Evolutionary conservation across 768 basidiomycete species (phyloP), one percentile per base, ranked within the genome.

Genomic region (Russula earlei): DNA sequence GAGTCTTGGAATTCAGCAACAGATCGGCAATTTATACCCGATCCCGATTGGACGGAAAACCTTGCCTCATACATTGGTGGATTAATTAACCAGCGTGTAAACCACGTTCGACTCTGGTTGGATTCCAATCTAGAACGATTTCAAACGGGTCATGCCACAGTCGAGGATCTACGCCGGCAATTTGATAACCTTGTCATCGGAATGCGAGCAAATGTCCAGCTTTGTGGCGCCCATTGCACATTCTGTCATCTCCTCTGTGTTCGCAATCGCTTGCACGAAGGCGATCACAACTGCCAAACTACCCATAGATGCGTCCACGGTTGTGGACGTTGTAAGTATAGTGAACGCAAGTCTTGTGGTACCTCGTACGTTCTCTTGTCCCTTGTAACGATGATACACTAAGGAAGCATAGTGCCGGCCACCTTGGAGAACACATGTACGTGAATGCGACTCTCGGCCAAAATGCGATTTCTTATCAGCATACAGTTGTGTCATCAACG

Each of bases 381-480:
- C 9, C 31, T 10, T 25, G 6, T 4, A 2, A n/a, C 27, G n/a
- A 17, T 20, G 27, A 5, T 31, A 5, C 2, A 55, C 46, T 5
- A 33, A 8, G 33, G 5, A 6, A 17, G 1, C 3, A 27, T 57
- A 83, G 81, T 25, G 81, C 80, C 27, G 82, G 82, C 0, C 82
- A 84, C 54, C 65, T 73, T 19, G 80, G 78, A 15, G 69, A 68
- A 11, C 82, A 83, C 55, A 72, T 80, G 82, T 82, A 64, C 41
- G 75, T 58, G 34, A 36, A 29, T 9, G 9, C 6, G 17, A 19
- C 15, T 15, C 9, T 15, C 9, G 8, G 9, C 7, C 2, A 29
- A n/a, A 19, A 17, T 49, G 41, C 10, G 2, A 2, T 27, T 36
- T 20, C 22, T 44, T 24, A 22, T 24, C 4, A 9, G 15, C 31